These are phyloP conservation scores for Cardiospermum halicacabum DNA, from an alignment of 345 rosid species.

Conservation along the genomic window DNA sequence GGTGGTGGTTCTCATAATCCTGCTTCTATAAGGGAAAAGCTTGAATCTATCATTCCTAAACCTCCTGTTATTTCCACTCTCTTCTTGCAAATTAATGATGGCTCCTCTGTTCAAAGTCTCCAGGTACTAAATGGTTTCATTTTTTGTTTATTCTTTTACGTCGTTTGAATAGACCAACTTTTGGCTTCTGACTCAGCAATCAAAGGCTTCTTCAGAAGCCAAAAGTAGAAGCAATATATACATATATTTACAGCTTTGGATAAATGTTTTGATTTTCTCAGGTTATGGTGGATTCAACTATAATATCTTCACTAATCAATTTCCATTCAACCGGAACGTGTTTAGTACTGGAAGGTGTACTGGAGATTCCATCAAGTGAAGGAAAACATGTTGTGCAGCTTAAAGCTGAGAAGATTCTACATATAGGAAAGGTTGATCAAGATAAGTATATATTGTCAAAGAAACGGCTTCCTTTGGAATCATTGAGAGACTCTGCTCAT, in stretches of 20 bases:
- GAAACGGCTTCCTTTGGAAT: slow-evolving; percentile 67
- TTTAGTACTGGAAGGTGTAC: slow-evolving; percentile 61
- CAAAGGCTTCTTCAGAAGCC: too few relatives aligned
- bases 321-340: slow-evolving; percentile 60
- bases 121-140: slow-evolving; percentile 38
- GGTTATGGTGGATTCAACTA: slow-evolving; percentile 72
- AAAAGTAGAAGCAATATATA: too few relatives aligned
- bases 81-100: slow-evolving; percentile 60
- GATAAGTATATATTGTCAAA: slow-evolving; percentile 57
- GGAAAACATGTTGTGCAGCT: slow-evolving; percentile 52
- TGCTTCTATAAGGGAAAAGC: slow-evolving; percentile 40
- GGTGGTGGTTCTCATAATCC: slow-evolving; percentile 2
- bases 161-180: too few relatives aligned
- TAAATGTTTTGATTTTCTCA: slow-evolving; percentile 23
- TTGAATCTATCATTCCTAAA: slow-evolving; percentile 29
- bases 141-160: not conserved
- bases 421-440: slow-evolving; percentile 65
- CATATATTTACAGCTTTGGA: too few relatives aligned
- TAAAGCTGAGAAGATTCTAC: slow-evolving; percentile 59
- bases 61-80: slow-evolving; percentile 26
- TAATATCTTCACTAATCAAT: slow-evolving; percentile 37
- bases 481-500: slow-evolving; percentile 60
- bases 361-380: slow-evolving; percentile 23
- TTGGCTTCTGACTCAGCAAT: too few relatives aligned
- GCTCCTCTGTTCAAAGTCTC: slow-evolving; percentile 57